A percentile compares a stretch with the other conserved stretches of the same genome.
These are phyloP conservation scores for Ustilago tritici DNA, from an alignment of 1,284 basidiomycete genomes.

Conservation along the genomic window DNA sequence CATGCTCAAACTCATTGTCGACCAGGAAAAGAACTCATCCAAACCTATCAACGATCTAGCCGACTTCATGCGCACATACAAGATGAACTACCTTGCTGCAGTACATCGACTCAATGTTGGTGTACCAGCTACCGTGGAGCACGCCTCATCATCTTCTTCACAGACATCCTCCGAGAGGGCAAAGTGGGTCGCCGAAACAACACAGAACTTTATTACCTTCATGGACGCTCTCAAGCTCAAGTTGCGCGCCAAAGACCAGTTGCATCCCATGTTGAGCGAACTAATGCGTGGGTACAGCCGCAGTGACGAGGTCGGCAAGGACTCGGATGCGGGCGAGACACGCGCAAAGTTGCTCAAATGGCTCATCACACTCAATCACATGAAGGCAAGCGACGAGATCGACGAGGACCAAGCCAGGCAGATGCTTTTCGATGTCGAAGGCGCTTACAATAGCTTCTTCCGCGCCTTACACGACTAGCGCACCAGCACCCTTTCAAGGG, in stretches of 20 bases:
- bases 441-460: conserved; percentile 97
- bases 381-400: conserved; percentile 97
- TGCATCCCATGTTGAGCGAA: conserved; percentile 93
- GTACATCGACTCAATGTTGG: conserved; percentile 89
- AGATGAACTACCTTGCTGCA: conserved; percentile 95
- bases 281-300: conserved; percentile 79
- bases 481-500: background rate
- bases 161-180: conserved; percentile 79
- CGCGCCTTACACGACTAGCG: conserved; percentile 75
- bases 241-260: conserved; percentile 92
- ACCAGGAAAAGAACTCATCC: conserved; percentile 75
- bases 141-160: conserved; percentile 74
- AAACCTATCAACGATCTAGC: conserved; percentile 53
- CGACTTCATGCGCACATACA: conserved; percentile 90
- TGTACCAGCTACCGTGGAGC: conserved; percentile 95
- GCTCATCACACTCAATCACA: conserved; percentile 94
- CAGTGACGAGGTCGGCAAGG: conserved; percentile 73
- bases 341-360: conserved; percentile 92
- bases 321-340: conserved; percentile 92
- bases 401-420: conserved; percentile 94
- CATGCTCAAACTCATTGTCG: conserved; percentile 89
- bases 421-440: conserved; percentile 95
- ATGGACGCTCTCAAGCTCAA: conserved; percentile 96
- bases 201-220: conserved; percentile 94
- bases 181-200: conserved; percentile 98